Evolutionary conservation across 257 asterid genomes (phyloP).

Genomic region (Solanum ossicruentum): DNA sequence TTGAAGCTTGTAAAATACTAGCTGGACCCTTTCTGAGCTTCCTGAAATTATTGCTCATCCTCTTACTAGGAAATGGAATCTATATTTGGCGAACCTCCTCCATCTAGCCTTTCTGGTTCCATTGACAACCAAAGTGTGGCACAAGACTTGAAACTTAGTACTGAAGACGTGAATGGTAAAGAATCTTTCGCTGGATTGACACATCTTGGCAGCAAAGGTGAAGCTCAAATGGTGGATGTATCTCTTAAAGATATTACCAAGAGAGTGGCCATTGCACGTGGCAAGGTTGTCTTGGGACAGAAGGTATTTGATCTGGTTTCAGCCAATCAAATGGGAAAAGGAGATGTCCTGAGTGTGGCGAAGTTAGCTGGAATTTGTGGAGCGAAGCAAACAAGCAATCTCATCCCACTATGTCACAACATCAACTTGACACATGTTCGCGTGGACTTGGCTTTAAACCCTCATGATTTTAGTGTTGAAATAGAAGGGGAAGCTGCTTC

Average conservation of each 20-base stretch:
- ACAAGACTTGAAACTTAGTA: conserved; percentile 15
- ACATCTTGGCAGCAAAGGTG: conserved; percentile 53
- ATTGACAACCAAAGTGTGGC: conserved; percentile 14
- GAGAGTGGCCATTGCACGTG: conserved; percentile 63
- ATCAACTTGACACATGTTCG: conserved; percentile 47
- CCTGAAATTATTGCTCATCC: neutral
- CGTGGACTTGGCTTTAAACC: conserved; percentile 39
- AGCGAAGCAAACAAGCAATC: conserved; percentile 70
- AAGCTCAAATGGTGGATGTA: conserved; percentile 77
- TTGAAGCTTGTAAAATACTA: neutral
- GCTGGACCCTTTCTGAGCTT: neutral
- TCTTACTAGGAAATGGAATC: conserved; percentile 72
- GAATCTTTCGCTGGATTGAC: conserved; percentile 26
- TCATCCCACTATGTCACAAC: conserved; percentile 77
- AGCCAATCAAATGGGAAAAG: conserved; percentile 60
- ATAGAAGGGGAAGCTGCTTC: conserved; percentile 21
- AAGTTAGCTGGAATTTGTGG: conserved; percentile 69
- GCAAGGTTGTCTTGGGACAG: conserved; percentile 61
- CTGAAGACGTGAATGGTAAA: neutral
- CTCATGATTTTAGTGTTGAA: conserved; percentile 41
- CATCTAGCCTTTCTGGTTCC: conserved; percentile 38
- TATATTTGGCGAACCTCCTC: conserved; percentile 69
- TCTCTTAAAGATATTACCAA: conserved; percentile 49
- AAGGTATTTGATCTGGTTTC: conserved; percentile 66
- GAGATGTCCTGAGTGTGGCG: conserved; percentile 79